Evolutionary conservation across 192 early-diverging fungal species (phyloP).

Genomic region (Chytriomyces sp.): DNA sequence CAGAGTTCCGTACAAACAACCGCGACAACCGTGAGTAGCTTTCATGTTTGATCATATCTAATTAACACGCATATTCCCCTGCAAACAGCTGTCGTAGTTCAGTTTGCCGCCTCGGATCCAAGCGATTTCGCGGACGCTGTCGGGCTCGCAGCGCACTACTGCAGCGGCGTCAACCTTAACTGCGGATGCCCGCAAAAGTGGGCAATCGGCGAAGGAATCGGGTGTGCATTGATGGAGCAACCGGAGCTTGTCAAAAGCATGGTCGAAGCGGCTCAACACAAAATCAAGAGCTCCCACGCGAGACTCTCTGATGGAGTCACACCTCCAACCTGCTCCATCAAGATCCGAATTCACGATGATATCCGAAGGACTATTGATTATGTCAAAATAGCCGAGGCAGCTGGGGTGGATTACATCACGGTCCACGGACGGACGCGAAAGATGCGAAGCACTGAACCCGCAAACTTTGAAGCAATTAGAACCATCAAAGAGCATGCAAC

Average conservation of each 20-base stretch:
- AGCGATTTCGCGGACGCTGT: conserved; percentile 83
- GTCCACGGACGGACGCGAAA: conserved; percentile 87
- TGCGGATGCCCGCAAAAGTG: conserved; percentile 98
- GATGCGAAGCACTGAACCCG: conserved; percentile 79
- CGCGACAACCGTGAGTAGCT: background rate
- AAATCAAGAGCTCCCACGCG: conserved; percentile 45
- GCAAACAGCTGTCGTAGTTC: conserved; percentile 74
- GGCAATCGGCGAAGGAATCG: conserved; percentile 89
- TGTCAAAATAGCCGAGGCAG: conserved; percentile 77
- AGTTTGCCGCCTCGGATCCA: conserved; percentile 87
- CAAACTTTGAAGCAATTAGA: conserved; percentile 78
- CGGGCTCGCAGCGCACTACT: conserved; percentile 70
- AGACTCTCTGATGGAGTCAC: conserved; percentile 40
- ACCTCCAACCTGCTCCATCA: conserved; percentile 76
- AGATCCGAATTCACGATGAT: conserved; percentile 79
- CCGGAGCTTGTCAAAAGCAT: conserved; percentile 93
- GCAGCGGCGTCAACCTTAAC: conserved; percentile 62
- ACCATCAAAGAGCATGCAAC: conserved; percentile 74
- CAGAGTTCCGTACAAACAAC: conserved; percentile 80
- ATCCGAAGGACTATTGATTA: conserved; percentile 79
- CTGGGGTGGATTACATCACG: conserved; percentile 85
- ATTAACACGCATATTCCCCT: too few species aligned
- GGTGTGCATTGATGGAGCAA: conserved; percentile 80
- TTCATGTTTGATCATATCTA: background rate
- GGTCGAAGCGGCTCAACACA: conserved; percentile 72